phyloP scores from a whole-genome alignment of 202 grass and related monocot genomes.

The Musa balbisiana region DNA sequence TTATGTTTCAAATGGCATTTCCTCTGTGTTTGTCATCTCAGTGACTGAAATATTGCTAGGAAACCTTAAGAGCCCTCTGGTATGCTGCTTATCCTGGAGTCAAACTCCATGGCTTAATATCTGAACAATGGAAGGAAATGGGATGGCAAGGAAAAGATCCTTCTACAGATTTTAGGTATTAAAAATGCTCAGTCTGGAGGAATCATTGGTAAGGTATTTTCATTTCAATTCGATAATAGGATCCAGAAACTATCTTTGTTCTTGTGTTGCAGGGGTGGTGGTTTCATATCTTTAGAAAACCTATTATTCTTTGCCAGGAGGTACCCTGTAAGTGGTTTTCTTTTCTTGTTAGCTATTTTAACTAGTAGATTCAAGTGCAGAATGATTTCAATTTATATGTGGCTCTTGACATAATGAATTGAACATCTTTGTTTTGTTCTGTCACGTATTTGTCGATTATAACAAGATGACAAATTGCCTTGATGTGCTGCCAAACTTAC shows the following conservation, averaged over 20 bases:
- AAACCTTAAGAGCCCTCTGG: slow-evolving; percentile 75
- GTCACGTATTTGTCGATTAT: not conserved
- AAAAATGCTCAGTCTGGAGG: not conserved
- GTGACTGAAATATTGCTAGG: slow-evolving; percentile 35
- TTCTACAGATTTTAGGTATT: slow-evolving; percentile 96
- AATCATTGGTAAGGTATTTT: not conserved
- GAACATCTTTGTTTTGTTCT: not conserved
- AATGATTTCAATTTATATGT: not conserved
- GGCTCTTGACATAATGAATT: not conserved
- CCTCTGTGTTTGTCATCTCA: not conserved
- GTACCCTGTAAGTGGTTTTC: slow-evolving; percentile 52
- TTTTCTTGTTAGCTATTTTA: not conserved
- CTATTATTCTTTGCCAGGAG: slow-evolving; percentile 81
- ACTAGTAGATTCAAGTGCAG: not conserved
- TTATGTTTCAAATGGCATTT: not conserved
- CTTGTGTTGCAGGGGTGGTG: slow-evolving; percentile 67
- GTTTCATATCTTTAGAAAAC: slow-evolving; percentile 98
- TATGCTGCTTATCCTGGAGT: slow-evolving; percentile 75
- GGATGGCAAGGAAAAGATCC: slow-evolving; percentile 99
- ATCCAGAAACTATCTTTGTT: slow-evolving; percentile 11
- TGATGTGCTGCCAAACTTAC: not conserved
- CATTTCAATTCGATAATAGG: not conserved
- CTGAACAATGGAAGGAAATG: slow-evolving; percentile 99
- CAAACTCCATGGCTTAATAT: slow-evolving; percentile 81
- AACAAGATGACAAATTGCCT: not conserved